These are phyloP conservation scores for Candida vaughaniae DNA, from an alignment of 805 yeast genomes.

Conservation along the genomic window DNA sequence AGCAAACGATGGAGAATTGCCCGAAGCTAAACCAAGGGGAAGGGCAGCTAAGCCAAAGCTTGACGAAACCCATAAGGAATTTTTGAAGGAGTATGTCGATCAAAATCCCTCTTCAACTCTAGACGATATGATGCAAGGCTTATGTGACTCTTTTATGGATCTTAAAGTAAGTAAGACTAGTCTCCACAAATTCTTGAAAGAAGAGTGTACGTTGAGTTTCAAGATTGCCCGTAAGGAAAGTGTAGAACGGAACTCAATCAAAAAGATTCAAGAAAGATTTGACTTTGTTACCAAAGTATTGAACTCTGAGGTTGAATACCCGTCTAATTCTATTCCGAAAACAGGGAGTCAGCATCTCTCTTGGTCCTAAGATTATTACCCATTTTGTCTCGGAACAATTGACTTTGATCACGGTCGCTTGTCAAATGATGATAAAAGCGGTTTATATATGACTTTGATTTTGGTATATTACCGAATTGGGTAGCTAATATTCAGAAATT, in stretches of 20 bases:
- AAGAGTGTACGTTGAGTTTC: slow-evolving; percentile 10
- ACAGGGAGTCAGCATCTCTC: too few relatives aligned
- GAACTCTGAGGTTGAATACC: neutral
- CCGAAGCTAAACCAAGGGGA: slow-evolving; percentile 8
- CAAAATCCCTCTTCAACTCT: slow-evolving; percentile 10
- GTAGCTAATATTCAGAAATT: too few relatives aligned
- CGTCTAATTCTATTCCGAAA: too few relatives aligned
- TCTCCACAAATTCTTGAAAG: slow-evolving; percentile 10
- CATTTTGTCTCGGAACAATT: too few relatives aligned
- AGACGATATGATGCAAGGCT: slow-evolving; percentile 7
- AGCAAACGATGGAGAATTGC: slow-evolving; percentile 6
- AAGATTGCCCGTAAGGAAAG: slow-evolving; percentile 7
- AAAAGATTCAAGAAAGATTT: slow-evolving; percentile 8
- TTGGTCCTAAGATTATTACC: too few relatives aligned
- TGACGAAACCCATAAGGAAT: slow-evolving; percentile 9
- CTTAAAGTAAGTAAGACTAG: slow-evolving; percentile 9
- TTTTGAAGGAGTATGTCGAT: slow-evolving; percentile 9
- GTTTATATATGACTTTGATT: too few relatives aligned
- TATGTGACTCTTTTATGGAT: slow-evolving; percentile 3
- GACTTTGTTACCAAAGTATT: slow-evolving; percentile 2
- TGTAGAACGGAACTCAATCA: slow-evolving; percentile 8
- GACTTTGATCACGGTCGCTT: too few relatives aligned
- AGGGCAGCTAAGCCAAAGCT: slow-evolving; percentile 7
- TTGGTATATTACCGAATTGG: too few relatives aligned
- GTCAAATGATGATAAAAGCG: too few relatives aligned